phyloP scores from a whole-genome alignment of 352 stramenopile species.

The Halophytophthora polymorphica region DNA sequence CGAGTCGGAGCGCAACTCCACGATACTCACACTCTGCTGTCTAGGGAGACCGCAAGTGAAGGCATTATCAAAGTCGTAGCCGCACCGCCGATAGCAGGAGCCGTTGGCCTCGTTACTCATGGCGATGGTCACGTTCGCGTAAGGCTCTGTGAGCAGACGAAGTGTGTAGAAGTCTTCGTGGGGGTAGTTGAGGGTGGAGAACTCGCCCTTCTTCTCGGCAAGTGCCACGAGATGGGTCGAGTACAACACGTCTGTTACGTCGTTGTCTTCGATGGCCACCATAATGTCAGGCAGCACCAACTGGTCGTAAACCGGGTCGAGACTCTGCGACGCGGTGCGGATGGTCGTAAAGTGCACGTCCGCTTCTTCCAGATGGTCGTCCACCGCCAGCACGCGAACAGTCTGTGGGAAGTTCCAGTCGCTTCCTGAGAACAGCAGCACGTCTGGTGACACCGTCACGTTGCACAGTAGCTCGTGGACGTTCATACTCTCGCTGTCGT shows the following conservation, averaged over 20 bases:
- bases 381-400: constrained; percentile 62
- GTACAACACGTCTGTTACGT: constrained; percentile 43
- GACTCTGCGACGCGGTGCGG: constrained; percentile 32
- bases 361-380: constrained; percentile 66
- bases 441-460: constrained; percentile 47
- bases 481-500: constrained; percentile 15
- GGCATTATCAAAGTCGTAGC: constrained; percentile 50
- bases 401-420: constrained; percentile 69
- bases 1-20: constrained; percentile 54
- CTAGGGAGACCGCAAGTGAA: constrained; percentile 52
- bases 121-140: constrained; percentile 65
- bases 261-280: constrained; percentile 70
- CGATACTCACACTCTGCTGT: constrained; percentile 60
- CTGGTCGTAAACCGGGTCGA: constrained; percentile 55
- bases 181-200: constrained; percentile 15
- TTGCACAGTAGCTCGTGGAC: constrained; percentile 48
- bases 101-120: constrained; percentile 72
- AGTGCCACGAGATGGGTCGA: constrained; percentile 41
- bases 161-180: constrained; percentile 44
- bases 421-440: constrained; percentile 40
- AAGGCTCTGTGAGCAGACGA: constrained; percentile 54
- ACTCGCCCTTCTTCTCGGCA: constrained; percentile 24
- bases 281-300: constrained; percentile 60
- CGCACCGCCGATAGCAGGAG: constrained; percentile 67
- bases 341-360: constrained; percentile 65